Evolutionary conservation across 1,284 basidiomycete genomes (phyloP), one percentile per base, ranked within the genome.

Genomic region (Cutaneotrichosporon cutaneum): DNA sequence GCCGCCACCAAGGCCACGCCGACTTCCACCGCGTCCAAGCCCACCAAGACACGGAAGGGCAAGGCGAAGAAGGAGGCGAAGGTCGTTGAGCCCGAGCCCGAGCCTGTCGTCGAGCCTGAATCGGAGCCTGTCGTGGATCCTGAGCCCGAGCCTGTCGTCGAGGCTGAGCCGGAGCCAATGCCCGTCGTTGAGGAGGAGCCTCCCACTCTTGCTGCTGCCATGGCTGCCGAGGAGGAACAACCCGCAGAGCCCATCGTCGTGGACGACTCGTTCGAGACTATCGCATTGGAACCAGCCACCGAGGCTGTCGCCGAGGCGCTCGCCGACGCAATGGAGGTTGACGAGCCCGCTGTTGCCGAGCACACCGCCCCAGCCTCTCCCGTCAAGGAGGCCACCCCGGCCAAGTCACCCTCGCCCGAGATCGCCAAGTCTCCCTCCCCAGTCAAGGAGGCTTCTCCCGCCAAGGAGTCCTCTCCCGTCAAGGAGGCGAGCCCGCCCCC

Each of bases 11-110:
- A 42, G 30, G 9, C 54, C 21, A 50, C 54, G 2, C 42, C 61
- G 16, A 32, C 54, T 6, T 56, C 58, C 33, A 59, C 56, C 35
- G 45, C 62, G 9, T 54, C 60, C 24, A 54, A 33, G 14, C 10
- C 36, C 8, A 18, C 44, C 44, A 60, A 53, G 39, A 9, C 58
- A 2, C 54, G 48, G 35, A 54, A 48, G 52, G 45, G 22, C 35
- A 58, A 58, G 57, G 32, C 21, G 56, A 36, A 36, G 33, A 48
- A 32, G 24, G 30, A 24, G 24, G 27, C 55, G 4, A 56, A 56
- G 55, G 44, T 18, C 0, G 55, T 24, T 22, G 44, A 33, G 42
- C 35, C 24, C 8, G 54, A n/a, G 39, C 54, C 26, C 7, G 54
- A 36, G 35, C 53, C 53, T 22, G 51, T n/a, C 18, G 39, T n/a